A percentile compares a stretch with the other conserved stretches of the same genome.
These are phyloP conservation scores for Udeniomyces megalosporus DNA, from an alignment of 768 basidiomycete species.

Conservation along the genomic window DNA sequence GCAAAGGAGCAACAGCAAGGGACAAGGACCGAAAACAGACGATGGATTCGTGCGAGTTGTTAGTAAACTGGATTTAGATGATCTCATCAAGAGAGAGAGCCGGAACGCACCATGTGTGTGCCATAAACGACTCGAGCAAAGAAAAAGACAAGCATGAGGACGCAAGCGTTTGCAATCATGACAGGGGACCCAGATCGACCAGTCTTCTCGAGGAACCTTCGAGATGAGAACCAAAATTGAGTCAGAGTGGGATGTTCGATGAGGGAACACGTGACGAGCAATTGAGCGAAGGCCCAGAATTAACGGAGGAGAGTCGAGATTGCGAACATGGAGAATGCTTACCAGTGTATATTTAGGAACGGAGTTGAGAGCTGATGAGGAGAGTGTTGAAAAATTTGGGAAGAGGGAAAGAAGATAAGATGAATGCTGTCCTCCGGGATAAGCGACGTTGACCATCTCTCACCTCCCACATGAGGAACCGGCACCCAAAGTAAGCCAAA, in stretches of 20 bases:
- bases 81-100: neutral
- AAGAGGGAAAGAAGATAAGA: no score
- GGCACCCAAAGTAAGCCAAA: neutral
- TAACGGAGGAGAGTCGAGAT: no score
- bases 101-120: neutral
- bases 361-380: constrained; percentile 7
- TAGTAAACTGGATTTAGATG: no score
- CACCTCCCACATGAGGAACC: constrained; percentile 9
- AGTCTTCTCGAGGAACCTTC: constrained; percentile 5
- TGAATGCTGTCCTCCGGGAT: no score
- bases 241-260: neutral
- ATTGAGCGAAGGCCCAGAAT: no score
- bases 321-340: no score
- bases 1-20: neutral
- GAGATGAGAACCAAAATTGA: no score
- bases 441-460: no score
- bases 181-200: neutral
- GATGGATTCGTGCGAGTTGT: neutral
- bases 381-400: no score
- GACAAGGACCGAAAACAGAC: neutral
- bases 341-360: constrained; percentile 2
- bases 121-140: neutral
- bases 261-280: neutral
- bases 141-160: constrained; percentile 3
- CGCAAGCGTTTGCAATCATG: neutral